Percentiles rank a stretch among this genome's conserved stretches.
phyloP scores from a whole-genome alignment of 2,329 filamentous ascomycete genomes.

The Diaporthe eres region DNA sequence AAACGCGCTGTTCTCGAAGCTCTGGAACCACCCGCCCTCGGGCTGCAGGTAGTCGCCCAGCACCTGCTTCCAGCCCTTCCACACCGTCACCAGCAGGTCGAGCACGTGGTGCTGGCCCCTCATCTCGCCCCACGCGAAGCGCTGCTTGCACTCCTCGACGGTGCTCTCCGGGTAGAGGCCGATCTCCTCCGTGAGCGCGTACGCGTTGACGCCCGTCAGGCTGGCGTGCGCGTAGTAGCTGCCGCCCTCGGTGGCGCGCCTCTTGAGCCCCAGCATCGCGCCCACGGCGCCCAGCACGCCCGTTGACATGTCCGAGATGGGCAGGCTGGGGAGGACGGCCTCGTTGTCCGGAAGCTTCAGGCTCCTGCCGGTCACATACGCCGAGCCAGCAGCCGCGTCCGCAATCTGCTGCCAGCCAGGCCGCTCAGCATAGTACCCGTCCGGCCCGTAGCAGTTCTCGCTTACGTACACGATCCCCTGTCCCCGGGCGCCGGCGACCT shows the following conservation, averaged over 20 bases:
- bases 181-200: conserved; percentile 48
- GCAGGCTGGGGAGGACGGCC: conserved; percentile 51
- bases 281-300: conserved; percentile 51
- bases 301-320: conserved; percentile 54
- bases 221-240: conserved; percentile 51
- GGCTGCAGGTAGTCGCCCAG: conserved; percentile 44
- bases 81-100: conserved; percentile 46
- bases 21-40: conserved; percentile 46
- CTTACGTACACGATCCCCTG: conserved; percentile 63
- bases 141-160: conserved; percentile 45
- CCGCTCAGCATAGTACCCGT: conserved; percentile 59
- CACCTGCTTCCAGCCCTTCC: conserved; percentile 46
- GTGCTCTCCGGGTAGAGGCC: conserved; percentile 49
- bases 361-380: conserved; percentile 51
- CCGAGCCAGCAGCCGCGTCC: conserved; percentile 53
- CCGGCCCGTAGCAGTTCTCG: conserved; percentile 66
- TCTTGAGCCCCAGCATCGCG: conserved; percentile 50
- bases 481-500: conserved; percentile 55
- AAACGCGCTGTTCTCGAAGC: conserved; percentile 46
- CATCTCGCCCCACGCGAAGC: conserved; percentile 48
- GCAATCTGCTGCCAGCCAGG: conserved; percentile 68
- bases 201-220: conserved; percentile 48
- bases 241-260: conserved; percentile 50
- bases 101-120: conserved; percentile 47
- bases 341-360: conserved; percentile 47